phyloP scores from a whole-genome alignment of 106 monocot species.

The Platanthera zijinensis region DNA sequence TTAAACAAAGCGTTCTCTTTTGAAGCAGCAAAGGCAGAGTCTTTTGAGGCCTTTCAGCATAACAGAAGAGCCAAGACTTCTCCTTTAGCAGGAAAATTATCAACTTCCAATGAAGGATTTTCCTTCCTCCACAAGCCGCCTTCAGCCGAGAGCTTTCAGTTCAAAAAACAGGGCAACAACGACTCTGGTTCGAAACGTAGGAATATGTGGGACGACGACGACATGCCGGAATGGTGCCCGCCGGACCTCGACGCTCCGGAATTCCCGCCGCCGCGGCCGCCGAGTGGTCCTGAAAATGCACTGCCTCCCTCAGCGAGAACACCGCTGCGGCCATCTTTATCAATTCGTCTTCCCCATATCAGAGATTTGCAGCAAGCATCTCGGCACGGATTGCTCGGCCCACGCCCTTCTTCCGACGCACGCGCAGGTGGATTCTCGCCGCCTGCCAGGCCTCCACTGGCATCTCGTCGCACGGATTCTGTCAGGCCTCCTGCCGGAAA shows the following conservation, averaged over 20 bases:
- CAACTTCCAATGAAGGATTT: not conserved
- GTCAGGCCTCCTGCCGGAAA: not conserved
- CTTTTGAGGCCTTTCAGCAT: not conserved
- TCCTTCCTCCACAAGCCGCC: not conserved
- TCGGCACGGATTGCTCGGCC: constrained; percentile 3
- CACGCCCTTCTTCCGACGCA: not conserved
- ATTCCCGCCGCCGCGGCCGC: not conserved
- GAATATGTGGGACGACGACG: constrained; percentile 40
- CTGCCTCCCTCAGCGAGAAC: not conserved
- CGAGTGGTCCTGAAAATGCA: not conserved
- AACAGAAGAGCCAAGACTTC: not conserved
- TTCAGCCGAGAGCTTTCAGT: not conserved
- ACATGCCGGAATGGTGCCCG: constrained; percentile 80
- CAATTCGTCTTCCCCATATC: not conserved
- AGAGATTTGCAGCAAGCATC: constrained; percentile 4
- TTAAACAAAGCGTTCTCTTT: not conserved
- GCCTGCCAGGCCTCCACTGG: not conserved
- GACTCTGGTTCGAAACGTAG: constrained; percentile 10
- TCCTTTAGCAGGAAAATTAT: not conserved
- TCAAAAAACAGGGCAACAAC: not conserved
- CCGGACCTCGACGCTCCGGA: constrained; percentile 23
- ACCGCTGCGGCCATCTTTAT: not conserved
- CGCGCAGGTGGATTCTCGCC: not conserved
- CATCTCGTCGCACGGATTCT: not conserved
- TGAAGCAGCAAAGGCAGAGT: not conserved